A percentile compares a stretch with the other conserved stretches of the same genome.
These are phyloP conservation scores for Pseudocercospora fuligena DNA, from an alignment of 2,329 filamentous ascomycete species.

Conservation along the genomic window DNA sequence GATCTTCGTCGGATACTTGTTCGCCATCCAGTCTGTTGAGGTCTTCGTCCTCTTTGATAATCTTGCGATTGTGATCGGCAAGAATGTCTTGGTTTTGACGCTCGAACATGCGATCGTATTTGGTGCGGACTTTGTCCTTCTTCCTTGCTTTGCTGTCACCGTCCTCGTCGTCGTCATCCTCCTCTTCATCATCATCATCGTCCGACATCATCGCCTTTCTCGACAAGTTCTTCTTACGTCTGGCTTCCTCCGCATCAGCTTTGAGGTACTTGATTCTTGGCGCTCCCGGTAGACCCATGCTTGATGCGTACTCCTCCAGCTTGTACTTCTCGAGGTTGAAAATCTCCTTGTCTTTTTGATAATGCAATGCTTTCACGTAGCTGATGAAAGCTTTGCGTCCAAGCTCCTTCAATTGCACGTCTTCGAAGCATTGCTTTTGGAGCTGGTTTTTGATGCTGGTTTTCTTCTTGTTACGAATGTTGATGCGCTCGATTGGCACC, in stretches of 20 bases:
- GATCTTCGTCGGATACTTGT: slow-evolving; percentile 61
- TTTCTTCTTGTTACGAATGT: slow-evolving; percentile 87
- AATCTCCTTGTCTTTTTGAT: slow-evolving; percentile 89
- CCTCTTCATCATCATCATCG: slow-evolving; percentile 64
- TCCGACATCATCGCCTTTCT: slow-evolving; percentile 62
- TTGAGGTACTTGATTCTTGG: slow-evolving; percentile 93
- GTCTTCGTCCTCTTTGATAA: slow-evolving; percentile 66
- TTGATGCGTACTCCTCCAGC: slow-evolving; percentile 82
- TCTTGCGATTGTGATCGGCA: slow-evolving; percentile 88
- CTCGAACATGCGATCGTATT: slow-evolving; percentile 98
- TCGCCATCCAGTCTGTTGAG: slow-evolving; percentile 40
- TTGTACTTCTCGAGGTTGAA: slow-evolving; percentile 85
- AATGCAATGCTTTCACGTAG: slow-evolving; percentile 80
- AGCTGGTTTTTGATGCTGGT: slow-evolving; percentile 81
- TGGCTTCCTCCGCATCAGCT: slow-evolving; percentile 84
- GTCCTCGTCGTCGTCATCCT: slow-evolving; percentile 59
- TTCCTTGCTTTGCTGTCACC: slow-evolving; percentile 52
- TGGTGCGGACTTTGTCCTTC: slow-evolving; percentile 80
- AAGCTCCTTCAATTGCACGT: slow-evolving; percentile 89
- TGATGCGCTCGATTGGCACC: slow-evolving; percentile 84
- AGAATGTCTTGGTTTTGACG: slow-evolving; percentile 93
- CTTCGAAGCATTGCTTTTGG: slow-evolving; percentile 95
- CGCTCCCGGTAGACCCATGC: slow-evolving; percentile 85
- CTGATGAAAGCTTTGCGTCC: slow-evolving; percentile 95
- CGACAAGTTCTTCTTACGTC: slow-evolving; percentile 84